These are phyloP conservation scores for Trichoderma oligosporum DNA, from an alignment of 2,329 filamentous ascomycete species.

Conservation along the genomic window DNA sequence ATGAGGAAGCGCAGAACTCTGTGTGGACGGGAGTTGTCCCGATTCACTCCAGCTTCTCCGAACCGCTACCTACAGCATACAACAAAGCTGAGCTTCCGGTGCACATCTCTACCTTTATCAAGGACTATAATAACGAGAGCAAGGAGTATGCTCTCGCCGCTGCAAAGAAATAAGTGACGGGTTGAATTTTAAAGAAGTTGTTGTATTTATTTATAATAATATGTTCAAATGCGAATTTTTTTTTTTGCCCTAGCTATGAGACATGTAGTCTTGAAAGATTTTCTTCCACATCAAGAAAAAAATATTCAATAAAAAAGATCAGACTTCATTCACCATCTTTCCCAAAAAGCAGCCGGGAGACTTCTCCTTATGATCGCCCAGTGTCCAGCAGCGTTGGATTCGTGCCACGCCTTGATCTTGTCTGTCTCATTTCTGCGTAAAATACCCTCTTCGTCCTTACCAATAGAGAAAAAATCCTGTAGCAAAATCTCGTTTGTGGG, in stretches of 20 bases:
- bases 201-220: neutral
- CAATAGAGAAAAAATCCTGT: slow-evolving; percentile 40
- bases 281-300: neutral
- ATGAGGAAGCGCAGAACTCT: slow-evolving; percentile 38
- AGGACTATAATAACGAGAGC: slow-evolving; percentile 37
- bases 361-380: slow-evolving; percentile 91
- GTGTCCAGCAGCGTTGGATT: slow-evolving; percentile 73
- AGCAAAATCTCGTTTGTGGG: slow-evolving; percentile 67
- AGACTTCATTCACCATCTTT: slow-evolving; percentile 63
- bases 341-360: slow-evolving; percentile 75
- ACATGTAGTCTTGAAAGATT: neutral
- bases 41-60: slow-evolving; percentile 59
- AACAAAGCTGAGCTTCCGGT: slow-evolving; percentile 60
- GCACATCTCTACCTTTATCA: slow-evolving; percentile 51
- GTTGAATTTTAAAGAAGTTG: neutral
- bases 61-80: slow-evolving; percentile 56
- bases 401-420: slow-evolving; percentile 67
- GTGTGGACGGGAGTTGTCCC: slow-evolving; percentile 60
- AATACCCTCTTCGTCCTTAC: slow-evolving; percentile 46
- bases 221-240: no score
- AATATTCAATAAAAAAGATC: neutral
- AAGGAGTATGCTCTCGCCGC: slow-evolving; percentile 29
- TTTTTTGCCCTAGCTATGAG: neutral
- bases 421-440: slow-evolving; percentile 61
- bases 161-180: slow-evolving; percentile 21